These are phyloP conservation scores for Phellopilus nigrolimitatus DNA, from an alignment of 1,284 basidiomycete genomes.

Conservation along the genomic window DNA sequence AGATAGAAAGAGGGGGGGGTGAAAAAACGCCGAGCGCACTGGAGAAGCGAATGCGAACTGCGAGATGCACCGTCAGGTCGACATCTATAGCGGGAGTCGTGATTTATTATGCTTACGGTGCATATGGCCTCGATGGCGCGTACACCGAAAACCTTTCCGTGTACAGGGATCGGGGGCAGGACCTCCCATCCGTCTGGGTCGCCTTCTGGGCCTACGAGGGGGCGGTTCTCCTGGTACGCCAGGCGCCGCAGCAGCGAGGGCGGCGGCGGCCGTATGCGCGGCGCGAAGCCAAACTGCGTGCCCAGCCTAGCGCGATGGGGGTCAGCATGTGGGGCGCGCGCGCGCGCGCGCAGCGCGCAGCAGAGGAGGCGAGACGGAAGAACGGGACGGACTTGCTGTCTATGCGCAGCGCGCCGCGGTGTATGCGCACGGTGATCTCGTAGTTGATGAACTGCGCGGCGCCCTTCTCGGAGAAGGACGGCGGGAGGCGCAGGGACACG, in stretches of 20 bases:
- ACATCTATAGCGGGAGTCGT: conserved; percentile 31
- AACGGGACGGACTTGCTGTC: conserved; percentile 18
- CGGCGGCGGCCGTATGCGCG: conserved; percentile 38
- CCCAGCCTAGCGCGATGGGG: conserved; percentile 37
- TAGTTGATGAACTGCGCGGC: conserved; percentile 21
- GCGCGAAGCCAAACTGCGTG: conserved; percentile 46
- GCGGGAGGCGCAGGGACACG: conserved; percentile 14
- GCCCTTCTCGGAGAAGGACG: conserved; percentile 21
- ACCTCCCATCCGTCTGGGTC: conserved; percentile 47
- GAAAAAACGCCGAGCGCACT: too few species aligned
- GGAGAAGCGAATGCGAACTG: conserved; percentile 19
- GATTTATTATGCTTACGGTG: conserved; percentile 32
- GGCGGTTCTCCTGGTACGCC: conserved; percentile 40
- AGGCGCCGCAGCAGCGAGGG: conserved; percentile 43
- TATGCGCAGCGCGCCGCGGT: conserved; percentile 18
- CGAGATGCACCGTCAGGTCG: neutral
- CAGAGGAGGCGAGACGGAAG: too few species aligned
- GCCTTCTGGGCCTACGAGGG: conserved; percentile 37
- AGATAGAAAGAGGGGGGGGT: too few species aligned
- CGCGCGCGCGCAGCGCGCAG: neutral
- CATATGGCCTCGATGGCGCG: conserved; percentile 39
- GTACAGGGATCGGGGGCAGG: conserved; percentile 34
- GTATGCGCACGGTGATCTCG: conserved; percentile 20
- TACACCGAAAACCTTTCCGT: conserved; percentile 38
- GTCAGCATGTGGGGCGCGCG: too few species aligned